A percentile compares a stretch with the other conserved stretches of the same genome.
phyloP scores from a whole-genome alignment of 2,329 filamentous ascomycete species.

The Paraphaeosphaeria minitans region DNA sequence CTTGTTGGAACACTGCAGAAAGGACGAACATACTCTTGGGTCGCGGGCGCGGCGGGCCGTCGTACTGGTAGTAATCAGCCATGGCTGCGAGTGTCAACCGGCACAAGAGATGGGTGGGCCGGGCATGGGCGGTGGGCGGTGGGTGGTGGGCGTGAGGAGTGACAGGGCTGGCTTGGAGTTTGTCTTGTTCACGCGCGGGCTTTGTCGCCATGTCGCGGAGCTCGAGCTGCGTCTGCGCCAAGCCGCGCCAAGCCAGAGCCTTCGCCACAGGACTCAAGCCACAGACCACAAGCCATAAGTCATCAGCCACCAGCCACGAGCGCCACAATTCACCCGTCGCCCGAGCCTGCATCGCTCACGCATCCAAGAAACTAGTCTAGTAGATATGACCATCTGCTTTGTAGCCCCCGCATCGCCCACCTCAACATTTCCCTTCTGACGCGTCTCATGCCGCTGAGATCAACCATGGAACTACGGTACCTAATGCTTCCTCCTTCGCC shows the following conservation, averaged over 20 bases:
- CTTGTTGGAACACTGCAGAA: background rate
- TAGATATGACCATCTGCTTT: too few relatives aligned
- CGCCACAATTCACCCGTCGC: slow-evolving; percentile 9
- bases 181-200: slow-evolving; percentile 1
- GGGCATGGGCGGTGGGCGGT: slow-evolving; percentile 3
- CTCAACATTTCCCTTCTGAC: slow-evolving; percentile 17
- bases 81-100: slow-evolving; percentile 25
- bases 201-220: slow-evolving; percentile 7
- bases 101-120: background rate
- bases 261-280: too few relatives aligned
- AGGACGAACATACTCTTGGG: slow-evolving; percentile 42
- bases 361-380: too few relatives aligned
- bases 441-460: slow-evolving; percentile 19
- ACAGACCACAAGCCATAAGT: slow-evolving; percentile 8
- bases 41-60: slow-evolving; percentile 39
- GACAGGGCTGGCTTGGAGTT: background rate
- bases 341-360: slow-evolving; percentile 20
- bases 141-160: background rate
- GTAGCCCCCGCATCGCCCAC: slow-evolving; percentile 12
- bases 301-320: slow-evolving; percentile 11
- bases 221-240: slow-evolving; percentile 1
- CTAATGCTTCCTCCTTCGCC: slow-evolving; percentile 1
- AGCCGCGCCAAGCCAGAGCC: too few relatives aligned
- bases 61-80: slow-evolving; percentile 46
- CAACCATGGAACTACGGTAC: slow-evolving; percentile 15